Evolutionary conservation across 495 filamentous ascomycete genomes (phyloP).

Genomic region (Pyrenula aspistea): DNA sequence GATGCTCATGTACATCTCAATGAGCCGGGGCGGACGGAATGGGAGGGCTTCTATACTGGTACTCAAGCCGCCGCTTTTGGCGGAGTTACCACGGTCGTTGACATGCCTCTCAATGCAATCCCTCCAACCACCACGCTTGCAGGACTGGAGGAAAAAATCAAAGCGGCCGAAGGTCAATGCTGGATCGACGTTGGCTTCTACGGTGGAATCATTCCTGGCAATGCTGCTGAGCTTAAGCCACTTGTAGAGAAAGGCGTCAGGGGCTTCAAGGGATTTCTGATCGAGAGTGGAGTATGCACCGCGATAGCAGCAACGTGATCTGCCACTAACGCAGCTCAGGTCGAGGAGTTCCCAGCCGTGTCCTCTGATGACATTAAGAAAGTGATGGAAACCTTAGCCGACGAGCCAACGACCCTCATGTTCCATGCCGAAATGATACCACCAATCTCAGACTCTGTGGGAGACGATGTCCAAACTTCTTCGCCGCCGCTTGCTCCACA

Average conservation of each 20-base stretch:
- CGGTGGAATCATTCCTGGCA: conserved; percentile 88
- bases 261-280: conserved; percentile 96
- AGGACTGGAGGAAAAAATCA: conserved; percentile 71
- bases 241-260: conserved; percentile 77
- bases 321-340: conserved; percentile 30
- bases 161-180: conserved; percentile 78
- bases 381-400: conserved; percentile 67
- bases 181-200: conserved; percentile 99
- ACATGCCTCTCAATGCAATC: conserved; percentile 97
- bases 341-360: conserved; percentile 92
- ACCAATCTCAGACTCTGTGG: conserved; percentile 68
- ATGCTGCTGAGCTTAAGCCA: conserved; percentile 63
- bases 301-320: conserved; percentile 4
- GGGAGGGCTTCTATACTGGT: conserved; percentile 94
- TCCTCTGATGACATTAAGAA: conserved; percentile 63
- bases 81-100: conserved; percentile 93
- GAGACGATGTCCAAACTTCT: conserved; percentile 63
- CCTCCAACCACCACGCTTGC: conserved; percentile 87
- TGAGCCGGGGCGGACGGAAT: conserved; percentile 94
- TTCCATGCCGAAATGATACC: conserved; percentile 99
- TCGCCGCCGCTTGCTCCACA: conserved; percentile 59
- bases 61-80: conserved; percentile 90
- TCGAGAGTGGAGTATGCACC: conserved; percentile 79
- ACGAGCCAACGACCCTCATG: conserved; percentile 80
- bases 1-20: conserved; percentile 98